These are phyloP conservation scores for Rhizopus sp. DNA, from an alignment of 371 early-diverging fungal genomes.

Conservation along the genomic window DNA sequence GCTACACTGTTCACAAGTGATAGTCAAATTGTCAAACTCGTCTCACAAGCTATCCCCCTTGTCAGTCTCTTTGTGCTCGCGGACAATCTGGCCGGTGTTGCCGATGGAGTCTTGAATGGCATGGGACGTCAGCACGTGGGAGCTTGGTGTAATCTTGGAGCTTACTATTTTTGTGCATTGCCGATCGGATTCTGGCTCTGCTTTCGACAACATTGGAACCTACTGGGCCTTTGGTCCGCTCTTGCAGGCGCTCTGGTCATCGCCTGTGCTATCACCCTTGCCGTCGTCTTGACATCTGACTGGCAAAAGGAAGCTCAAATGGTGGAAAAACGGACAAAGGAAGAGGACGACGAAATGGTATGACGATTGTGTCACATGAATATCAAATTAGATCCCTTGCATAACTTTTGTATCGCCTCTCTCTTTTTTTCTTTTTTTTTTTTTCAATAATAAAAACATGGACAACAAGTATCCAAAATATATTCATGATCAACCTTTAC, in stretches of 20 bases:
- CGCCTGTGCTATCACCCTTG: conserved; percentile 25
- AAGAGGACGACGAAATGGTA: conserved; percentile 10
- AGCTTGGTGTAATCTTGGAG: conserved; percentile 63
- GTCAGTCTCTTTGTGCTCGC: conserved; percentile 77
- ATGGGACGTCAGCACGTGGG: conserved; percentile 71
- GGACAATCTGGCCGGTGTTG: conserved; percentile 68
- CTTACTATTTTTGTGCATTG: conserved; percentile 66
- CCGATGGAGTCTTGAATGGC: conserved; percentile 72
- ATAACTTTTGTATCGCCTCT: not conserved
- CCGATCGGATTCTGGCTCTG: conserved; percentile 67
- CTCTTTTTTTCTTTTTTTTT: conserved; percentile 10
- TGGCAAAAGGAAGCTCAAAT: conserved; percentile 32
- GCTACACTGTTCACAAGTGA: conserved; percentile 71
- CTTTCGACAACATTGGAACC: conserved; percentile 52
- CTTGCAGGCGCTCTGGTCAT: conserved; percentile 30
- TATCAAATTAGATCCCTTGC: not conserved
- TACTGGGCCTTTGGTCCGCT: conserved; percentile 70
- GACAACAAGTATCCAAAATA: conserved; percentile 17
- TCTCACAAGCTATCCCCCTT: conserved; percentile 69
- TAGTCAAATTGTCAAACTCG: conserved; percentile 58
- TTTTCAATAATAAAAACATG: conserved; percentile 1
- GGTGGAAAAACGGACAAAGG: conserved; percentile 28
- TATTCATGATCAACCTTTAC: conserved; percentile 1
- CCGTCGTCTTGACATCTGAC: conserved; percentile 36
- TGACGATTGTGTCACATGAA: not conserved